Evolutionary conservation across 495 filamentous ascomycete species (phyloP), one percentile per base, ranked within the genome.

Genomic region (Physcia stellaris): DNA sequence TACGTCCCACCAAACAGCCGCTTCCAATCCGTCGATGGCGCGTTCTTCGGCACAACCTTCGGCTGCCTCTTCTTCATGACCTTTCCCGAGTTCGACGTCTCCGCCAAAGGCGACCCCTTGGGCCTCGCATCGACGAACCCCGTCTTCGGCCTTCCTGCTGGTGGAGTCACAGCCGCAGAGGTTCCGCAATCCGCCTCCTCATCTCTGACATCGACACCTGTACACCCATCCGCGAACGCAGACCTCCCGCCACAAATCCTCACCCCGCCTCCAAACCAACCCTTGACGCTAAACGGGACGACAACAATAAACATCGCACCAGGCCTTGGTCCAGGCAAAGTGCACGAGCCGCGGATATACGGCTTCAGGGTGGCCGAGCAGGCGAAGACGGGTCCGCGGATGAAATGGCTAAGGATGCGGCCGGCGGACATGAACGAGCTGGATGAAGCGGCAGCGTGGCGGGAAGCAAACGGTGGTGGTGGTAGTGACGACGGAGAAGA

Each of bases 41-140:
- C 90, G 12, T 98, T 95, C 65, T 98, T 98, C 54, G 90, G 90
- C 24, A 87, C 90, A 26, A 98, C 90, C 0, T 98, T 98, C 55
- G 85, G 76, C 32, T 79, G 75, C 48, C 76, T 98, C 31, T 98
- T 98, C 68, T 85, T 98, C 58, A 87, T 98, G 67, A 98, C 86
- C 19, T 98, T 95, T 59, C 87, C 92, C 22, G 92, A 98, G 48
- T 73, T 94, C 52, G 85, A 94, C 42, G 73, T 96, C 33, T 59
- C 55, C 31, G 55, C 57, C 18, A 53, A 53, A 42, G 50, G 48
- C 19, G 50, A 53, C 34, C 46, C 47, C 10, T 27, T 47, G 3
- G 46, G 46, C 24, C 49, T 48, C 32, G 46, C 51, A 17, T 21
- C 50, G 24, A 53, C 43, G 5, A 52, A 47, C 7, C 44, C 43